These are phyloP conservation scores for Coemansia guatemalensis DNA, from an alignment of 192 early-diverging fungal genomes.

Conservation along the genomic window DNA sequence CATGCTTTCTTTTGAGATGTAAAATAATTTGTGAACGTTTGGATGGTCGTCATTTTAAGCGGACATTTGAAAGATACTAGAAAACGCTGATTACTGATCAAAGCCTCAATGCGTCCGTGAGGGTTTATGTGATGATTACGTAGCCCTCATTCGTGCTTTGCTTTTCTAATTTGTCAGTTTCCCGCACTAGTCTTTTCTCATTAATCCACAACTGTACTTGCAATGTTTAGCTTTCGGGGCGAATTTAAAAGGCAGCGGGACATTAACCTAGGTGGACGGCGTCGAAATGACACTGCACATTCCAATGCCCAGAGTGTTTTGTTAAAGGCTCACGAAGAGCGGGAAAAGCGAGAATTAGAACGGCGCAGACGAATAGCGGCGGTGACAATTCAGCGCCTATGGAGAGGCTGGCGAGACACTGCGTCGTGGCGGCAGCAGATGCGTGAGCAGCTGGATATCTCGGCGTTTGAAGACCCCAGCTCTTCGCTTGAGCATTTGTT, in stretches of 20 bases:
- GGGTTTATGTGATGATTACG: neutral
- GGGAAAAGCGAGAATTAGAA: constrained; percentile 70
- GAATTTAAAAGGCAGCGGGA: constrained; percentile 70
- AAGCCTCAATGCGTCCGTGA: neutral
- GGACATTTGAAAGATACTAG: too few relatives aligned
- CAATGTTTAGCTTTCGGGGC: constrained; percentile 76
- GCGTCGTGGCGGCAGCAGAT: constrained; percentile 21
- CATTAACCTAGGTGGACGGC: constrained; percentile 84
- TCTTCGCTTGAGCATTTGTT: neutral
- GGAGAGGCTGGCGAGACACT: constrained; percentile 19
- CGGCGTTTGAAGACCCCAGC: neutral
- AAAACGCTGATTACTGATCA: neutral
- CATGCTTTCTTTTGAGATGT: too few relatives aligned
- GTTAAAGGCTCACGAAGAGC: constrained; percentile 68
- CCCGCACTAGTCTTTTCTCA: neutral
- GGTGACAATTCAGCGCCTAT: constrained; percentile 62
- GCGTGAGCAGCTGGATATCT: constrained; percentile 25
- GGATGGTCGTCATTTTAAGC: too few relatives aligned
- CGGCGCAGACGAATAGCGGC: constrained; percentile 59
- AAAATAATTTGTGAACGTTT: too few relatives aligned
- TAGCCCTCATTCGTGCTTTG: neutral
- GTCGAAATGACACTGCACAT: constrained; percentile 60
- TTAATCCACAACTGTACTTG: neutral
- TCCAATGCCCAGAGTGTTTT: constrained; percentile 57
- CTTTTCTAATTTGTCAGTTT: neutral